These are phyloP conservation scores for Trichosporon sp. DNA, from an alignment of 1,284 basidiomycete species.

Conservation along the genomic window DNA sequence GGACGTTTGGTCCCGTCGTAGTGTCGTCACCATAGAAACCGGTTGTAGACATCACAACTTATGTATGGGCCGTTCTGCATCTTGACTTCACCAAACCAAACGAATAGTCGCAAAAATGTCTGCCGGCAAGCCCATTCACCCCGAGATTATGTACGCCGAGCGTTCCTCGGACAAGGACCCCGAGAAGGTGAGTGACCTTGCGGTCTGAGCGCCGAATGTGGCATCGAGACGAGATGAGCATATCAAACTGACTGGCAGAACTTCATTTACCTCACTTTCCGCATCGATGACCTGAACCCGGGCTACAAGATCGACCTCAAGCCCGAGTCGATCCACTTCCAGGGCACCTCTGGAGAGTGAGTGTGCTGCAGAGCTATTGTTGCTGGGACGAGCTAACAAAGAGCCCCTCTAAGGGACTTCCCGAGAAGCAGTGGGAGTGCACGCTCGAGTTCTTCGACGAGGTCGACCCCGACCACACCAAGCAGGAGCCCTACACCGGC, in stretches of 20 bases:
- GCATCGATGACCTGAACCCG: constrained; percentile 71
- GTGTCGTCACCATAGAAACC: constrained; percentile 1
- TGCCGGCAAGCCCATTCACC: constrained; percentile 53
- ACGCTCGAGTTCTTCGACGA: constrained; percentile 66
- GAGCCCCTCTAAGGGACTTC: constrained; percentile 54
- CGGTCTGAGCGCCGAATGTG: neutral
- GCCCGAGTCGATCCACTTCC: constrained; percentile 61
- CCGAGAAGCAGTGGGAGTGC: constrained; percentile 65
- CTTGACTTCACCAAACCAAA: neutral
- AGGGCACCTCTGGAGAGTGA: constrained; percentile 66
- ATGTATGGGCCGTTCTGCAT: neutral
- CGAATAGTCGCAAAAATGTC: constrained; percentile 26
- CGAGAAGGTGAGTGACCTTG: constrained; percentile 59
- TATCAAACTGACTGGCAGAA: constrained; percentile 54
- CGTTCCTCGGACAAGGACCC: constrained; percentile 63
- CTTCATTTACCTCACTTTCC: constrained; percentile 73
- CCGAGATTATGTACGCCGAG: constrained; percentile 88
- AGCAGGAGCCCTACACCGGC: constrained; percentile 56
- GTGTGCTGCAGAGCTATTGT: constrained; percentile 31
- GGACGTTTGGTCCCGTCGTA: neutral
- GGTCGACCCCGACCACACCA: constrained; percentile 68
- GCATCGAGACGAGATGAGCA: neutral
- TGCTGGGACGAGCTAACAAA: neutral
- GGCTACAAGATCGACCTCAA: constrained; percentile 62
- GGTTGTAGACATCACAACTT: neutral